Evolutionary conservation across 1,284 basidiomycete genomes (phyloP), one percentile per base, ranked within the genome.

Genomic region (Leccinum olivaceoglutinosum): DNA sequence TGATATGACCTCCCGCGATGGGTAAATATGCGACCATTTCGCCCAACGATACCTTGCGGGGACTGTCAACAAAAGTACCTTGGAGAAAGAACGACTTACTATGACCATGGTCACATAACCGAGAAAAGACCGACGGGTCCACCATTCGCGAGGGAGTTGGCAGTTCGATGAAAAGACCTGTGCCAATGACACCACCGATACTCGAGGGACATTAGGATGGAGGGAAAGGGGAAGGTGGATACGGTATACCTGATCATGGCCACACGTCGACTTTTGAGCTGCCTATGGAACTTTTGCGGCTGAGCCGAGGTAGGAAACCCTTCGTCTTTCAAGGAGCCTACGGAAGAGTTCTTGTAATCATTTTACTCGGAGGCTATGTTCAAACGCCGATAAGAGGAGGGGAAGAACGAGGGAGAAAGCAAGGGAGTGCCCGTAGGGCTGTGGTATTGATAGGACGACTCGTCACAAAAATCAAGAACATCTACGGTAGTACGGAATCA

Each of bases 151-250:
- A 90, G 75, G 34, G 85, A 76, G 58, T 63, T 80, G 3, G 83
- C 87, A 10, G 87, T 89, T 60, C 89, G 66, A 90, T 74, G 75
- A 86, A 87, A 32, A 88, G 77, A 67, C 85, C 84, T 61, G 89
- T 91, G 62, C 89, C 90, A 67, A 92, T 91, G 64, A 92, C 90
- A 77, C 89, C 88, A 61, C 84, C 84, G 59, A 86, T 87, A 78
- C 79, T 81, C 29, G 4, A 60, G 2, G 34, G 29, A 25, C 9
- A 3, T 55, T n/a, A 25, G 18, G 49, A 34, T 3, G 16, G 36
- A 8, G n/a, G 3, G 25, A 29, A n/a, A 25, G 12, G 39, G 16
- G 5, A 12, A 41, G 21, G 11, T 7, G 21, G 56, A 62, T 14
- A 10, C 1, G 8, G 44, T 5, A 41, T 64, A 85, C 85, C 85